Conservation (phyloP, 1,284 basidiomycete genomes). For the Abortiporus biennis region DNA sequence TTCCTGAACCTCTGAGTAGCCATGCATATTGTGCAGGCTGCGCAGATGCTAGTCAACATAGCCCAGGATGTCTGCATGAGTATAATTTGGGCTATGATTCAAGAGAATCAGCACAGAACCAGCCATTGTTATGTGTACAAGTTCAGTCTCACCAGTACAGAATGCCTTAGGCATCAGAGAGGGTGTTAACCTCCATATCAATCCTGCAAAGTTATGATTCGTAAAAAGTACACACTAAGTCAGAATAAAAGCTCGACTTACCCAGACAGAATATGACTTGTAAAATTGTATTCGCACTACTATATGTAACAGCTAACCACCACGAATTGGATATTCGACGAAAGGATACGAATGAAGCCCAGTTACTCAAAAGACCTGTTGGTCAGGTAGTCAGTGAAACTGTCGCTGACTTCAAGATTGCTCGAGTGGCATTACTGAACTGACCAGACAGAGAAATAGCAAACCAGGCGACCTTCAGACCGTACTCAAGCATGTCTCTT, state of each 20-base stretch:
- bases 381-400: background rate
- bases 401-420: background rate
- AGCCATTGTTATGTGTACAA: background rate
- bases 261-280: conserved; percentile 41
- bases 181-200: conserved; percentile 59
- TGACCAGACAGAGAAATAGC: conserved; percentile 25
- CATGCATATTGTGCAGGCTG: conserved; percentile 44
- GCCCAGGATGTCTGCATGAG: conserved; percentile 40
- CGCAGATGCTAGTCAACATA: conserved; percentile 43
- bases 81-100: conserved; percentile 38
- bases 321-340: conserved; percentile 29
- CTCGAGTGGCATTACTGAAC: no score
- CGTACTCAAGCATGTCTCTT: conserved; percentile 25
- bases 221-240: background rate
- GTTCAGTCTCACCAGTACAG: conserved; percentile 40
- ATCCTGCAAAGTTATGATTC: conserved; percentile 32
- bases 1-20: conserved; percentile 5
- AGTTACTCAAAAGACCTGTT: conserved; percentile 42
- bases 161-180: conserved; percentile 48
- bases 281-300: conserved; percentile 38
- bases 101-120: conserved; percentile 2
- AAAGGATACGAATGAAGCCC: conserved; percentile 39
- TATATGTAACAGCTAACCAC: conserved; percentile 42
- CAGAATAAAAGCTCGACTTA: conserved; percentile 13
- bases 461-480: conserved; percentile 26